These are phyloP conservation scores for Acidomyces sp. DNA, from an alignment of 495 filamentous ascomycete species.

Conservation along the genomic window DNA sequence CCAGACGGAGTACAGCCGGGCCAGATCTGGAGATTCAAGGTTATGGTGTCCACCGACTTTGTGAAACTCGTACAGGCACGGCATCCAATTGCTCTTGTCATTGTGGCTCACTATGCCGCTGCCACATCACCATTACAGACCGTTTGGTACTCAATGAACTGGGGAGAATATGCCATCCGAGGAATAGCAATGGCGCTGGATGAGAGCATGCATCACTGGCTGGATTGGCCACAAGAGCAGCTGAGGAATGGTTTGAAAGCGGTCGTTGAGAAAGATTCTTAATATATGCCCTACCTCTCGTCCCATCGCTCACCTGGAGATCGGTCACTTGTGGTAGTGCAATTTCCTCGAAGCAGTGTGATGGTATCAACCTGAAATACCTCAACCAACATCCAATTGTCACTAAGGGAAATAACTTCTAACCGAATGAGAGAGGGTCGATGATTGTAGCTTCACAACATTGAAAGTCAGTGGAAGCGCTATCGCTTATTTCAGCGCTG, in stretches of 20 bases:
- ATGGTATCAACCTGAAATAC: too few relatives aligned
- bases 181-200: slow-evolving; percentile 4
- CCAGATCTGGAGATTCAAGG: not conserved
- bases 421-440: too few relatives aligned
- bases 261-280: not conserved
- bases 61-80: slow-evolving; percentile 1
- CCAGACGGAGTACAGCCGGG: not conserved
- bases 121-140: not conserved
- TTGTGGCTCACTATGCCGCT: slow-evolving; percentile 11
- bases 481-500: too few relatives aligned
- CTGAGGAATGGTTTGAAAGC: not conserved
- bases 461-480: too few relatives aligned
- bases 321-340: too few relatives aligned
- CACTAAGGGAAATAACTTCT: too few relatives aligned
- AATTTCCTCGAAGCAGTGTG: too few relatives aligned
- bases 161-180: slow-evolving; percentile 4
- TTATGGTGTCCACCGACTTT: not conserved
- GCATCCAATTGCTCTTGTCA: slow-evolving; percentile 4
- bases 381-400: too few relatives aligned
- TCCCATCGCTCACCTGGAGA: too few relatives aligned
- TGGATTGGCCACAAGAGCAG: slow-evolving; percentile 13
- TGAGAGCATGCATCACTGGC: slow-evolving; percentile 6
- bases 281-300: too few relatives aligned
- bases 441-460: too few relatives aligned
- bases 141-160: slow-evolving; percentile 5